Evolutionary conservation across 1,284 basidiomycete species (phyloP), one percentile per base, ranked within the genome.

Genomic region (Prillingera fragicola): DNA sequence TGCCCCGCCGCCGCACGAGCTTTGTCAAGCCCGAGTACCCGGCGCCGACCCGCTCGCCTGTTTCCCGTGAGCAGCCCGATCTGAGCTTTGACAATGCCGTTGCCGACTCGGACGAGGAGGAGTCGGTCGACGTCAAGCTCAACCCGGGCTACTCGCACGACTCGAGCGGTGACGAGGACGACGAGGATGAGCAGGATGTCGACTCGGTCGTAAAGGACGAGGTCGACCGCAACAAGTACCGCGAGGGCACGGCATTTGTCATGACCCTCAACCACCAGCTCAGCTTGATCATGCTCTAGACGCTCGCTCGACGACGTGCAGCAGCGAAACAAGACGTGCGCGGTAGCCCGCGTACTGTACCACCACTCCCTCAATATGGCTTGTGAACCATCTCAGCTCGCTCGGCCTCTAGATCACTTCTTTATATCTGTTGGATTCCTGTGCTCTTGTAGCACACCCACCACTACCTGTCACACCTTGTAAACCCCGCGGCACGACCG

Each of bases 211-310:
- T 72, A 14, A 59, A 58, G 27, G 48, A 48, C 21, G 65, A 69
- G 48, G 52, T 67, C 19, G 50, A 57, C 36, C 49, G 38, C 26
- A 38, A 60, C 36, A 60, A 60, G 5, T 50, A 50, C 33, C 60
- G 59, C 39, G 68, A 70, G 51, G 66, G 67, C 19, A 48, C 50
- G 22, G 57, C 54, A 1, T 70, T 69, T 52, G 46, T 69, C 33
- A 60, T 70, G 54, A 63, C 58, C 7, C 36, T 72, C 28, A 59
- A 65, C 38, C 68, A 64, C 22, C 60, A 62, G 46, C 61, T 65
- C 4, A 63, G 61, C 19, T 52, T 71, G 27, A 63, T 71, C 50
- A 43, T 71, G 25, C 63, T 62, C 38, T 70, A 54, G n/a, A 23
- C 15, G 13, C 22, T 22, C 18, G 23, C 15, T 18, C 40, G n/a